Evolutionary conservation across 139 green algal genomes (phyloP).

Genomic region (Coelastrella sp.): DNA sequence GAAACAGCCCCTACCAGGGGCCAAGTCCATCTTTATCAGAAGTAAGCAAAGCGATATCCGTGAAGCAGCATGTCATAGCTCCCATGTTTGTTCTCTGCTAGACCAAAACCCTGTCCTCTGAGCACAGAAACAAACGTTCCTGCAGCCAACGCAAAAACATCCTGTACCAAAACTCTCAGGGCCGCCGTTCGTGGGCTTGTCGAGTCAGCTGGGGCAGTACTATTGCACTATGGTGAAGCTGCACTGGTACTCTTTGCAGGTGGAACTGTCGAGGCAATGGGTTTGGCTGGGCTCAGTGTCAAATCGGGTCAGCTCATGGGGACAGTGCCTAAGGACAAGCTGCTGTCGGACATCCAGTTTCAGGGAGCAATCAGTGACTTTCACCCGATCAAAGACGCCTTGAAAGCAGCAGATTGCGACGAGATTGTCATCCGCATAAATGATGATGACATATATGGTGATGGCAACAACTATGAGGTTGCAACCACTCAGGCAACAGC

Average conservation of each 20-base stretch:
- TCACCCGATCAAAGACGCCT: constrained; percentile 71
- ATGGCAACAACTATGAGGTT: constrained; percentile 88
- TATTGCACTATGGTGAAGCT: constrained; percentile 38
- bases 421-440: constrained; percentile 73
- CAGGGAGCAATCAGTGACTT: constrained; percentile 89
- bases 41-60: not conserved
- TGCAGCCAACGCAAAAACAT: too few relatives aligned
- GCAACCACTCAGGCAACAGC: constrained; percentile 39
- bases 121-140: too few relatives aligned
- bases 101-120: too few relatives aligned
- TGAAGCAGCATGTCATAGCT: too few relatives aligned
- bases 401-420: constrained; percentile 76
- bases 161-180: too few relatives aligned
- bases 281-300: not conserved
- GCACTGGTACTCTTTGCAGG: not conserved
- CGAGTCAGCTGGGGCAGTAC: constrained; percentile 27
- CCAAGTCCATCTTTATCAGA: constrained; percentile 73
- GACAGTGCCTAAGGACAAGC: constrained; percentile 61
- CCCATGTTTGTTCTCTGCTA: too few relatives aligned
- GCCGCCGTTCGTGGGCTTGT: too few relatives aligned
- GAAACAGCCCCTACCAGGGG: constrained; percentile 58
- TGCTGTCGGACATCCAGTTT: constrained; percentile 89
- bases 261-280: constrained; percentile 21
- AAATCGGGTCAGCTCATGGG: not conserved
- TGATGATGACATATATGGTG: constrained; percentile 83